A percentile compares a stretch with the other conserved stretches of the same genome.
phyloP scores from a whole-genome alignment of 495 filamentous ascomycete species.

The Aspergillus sclerotiicarbonarius region DNA sequence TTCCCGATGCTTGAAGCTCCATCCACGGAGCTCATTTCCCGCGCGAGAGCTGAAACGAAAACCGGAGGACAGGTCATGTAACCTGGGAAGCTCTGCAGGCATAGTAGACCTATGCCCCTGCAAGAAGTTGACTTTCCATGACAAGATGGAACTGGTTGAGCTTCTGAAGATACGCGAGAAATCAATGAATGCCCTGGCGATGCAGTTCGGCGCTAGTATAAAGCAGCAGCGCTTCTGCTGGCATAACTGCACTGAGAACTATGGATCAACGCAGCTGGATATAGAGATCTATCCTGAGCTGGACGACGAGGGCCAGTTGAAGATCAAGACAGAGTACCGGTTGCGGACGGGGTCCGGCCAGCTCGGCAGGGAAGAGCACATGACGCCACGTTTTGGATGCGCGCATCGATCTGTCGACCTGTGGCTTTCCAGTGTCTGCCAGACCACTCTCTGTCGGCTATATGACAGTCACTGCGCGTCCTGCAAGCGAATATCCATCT shows the following conservation, averaged over 20 bases:
- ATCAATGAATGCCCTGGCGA: conserved; percentile 26
- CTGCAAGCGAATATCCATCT: conserved; percentile 41
- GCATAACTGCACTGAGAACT: conserved; percentile 46
- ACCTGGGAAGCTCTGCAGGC: conserved; percentile 40
- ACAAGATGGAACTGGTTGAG: conserved; percentile 40
- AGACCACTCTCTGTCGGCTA: conserved; percentile 41
- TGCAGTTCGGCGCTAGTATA: conserved; percentile 31
- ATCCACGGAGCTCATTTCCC: conserved; percentile 38
- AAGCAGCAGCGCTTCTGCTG: conserved; percentile 40
- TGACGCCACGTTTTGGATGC: conserved; percentile 47
- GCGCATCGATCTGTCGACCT: conserved; percentile 47
- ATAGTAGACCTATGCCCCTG: conserved; percentile 48
- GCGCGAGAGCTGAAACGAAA: conserved; percentile 37
- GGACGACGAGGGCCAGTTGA: conserved; percentile 31
- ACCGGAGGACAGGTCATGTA: conserved; percentile 37
- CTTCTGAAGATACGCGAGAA: conserved; percentile 34
- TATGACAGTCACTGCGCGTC: conserved; percentile 39
- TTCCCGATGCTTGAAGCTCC: conserved; percentile 46
- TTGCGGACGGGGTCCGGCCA: conserved; percentile 37
- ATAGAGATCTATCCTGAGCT: conserved; percentile 41
- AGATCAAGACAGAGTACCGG: conserved; percentile 43
- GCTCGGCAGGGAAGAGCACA: conserved; percentile 42
- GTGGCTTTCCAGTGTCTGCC: conserved; percentile 45
- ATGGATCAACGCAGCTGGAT: conserved; percentile 39
- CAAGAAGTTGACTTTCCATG: conserved; percentile 47